Conservation (phyloP, 768 basidiomycete species). For the Boletus fagicola region DNA sequence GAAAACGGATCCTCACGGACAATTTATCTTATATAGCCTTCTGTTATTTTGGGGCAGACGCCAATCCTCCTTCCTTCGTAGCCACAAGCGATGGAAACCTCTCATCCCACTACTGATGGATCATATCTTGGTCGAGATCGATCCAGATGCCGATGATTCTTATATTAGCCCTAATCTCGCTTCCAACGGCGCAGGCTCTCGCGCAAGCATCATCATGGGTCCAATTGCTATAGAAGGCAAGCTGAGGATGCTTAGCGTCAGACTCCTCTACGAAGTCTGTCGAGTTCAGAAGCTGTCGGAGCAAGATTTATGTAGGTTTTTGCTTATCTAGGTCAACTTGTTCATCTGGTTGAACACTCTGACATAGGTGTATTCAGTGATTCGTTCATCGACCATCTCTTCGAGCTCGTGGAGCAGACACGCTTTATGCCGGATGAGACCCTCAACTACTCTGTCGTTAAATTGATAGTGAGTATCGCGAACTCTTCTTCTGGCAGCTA, state of each 20-base stretch:
- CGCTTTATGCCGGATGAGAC: slow-evolving; percentile 84
- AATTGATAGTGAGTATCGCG: slow-evolving; percentile 68
- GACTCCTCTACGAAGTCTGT: slow-evolving; percentile 89
- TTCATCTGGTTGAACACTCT: slow-evolving; percentile 6
- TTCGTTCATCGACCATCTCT: slow-evolving; percentile 81
- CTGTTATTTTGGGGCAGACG: slow-evolving; percentile 75
- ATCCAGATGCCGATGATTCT: slow-evolving; percentile 66
- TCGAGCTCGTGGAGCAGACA: slow-evolving; percentile 93
- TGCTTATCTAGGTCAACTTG: background rate
- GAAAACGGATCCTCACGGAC: slow-evolving; percentile 84
- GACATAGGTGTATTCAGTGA: slow-evolving; percentile 74
- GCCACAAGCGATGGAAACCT: slow-evolving; percentile 79
- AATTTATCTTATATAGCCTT: slow-evolving; percentile 75
- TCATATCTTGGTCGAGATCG: slow-evolving; percentile 77
- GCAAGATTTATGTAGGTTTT: slow-evolving; percentile 71
- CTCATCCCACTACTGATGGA: slow-evolving; percentile 84
- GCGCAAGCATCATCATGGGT: slow-evolving; percentile 40
- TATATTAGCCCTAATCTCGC: slow-evolving; percentile 43
- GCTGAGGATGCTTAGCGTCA: slow-evolving; percentile 66
- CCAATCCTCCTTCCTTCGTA: slow-evolving; percentile 67
- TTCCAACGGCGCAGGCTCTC: slow-evolving; percentile 27
- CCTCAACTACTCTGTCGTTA: slow-evolving; percentile 94
- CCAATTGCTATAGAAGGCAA: slow-evolving; percentile 81
- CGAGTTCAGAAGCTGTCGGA: slow-evolving; percentile 80
- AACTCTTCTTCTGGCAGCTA: background rate